Conservation (phyloP, 352 stramenopile genomes). For the Phytophthora ramorum region DNA sequence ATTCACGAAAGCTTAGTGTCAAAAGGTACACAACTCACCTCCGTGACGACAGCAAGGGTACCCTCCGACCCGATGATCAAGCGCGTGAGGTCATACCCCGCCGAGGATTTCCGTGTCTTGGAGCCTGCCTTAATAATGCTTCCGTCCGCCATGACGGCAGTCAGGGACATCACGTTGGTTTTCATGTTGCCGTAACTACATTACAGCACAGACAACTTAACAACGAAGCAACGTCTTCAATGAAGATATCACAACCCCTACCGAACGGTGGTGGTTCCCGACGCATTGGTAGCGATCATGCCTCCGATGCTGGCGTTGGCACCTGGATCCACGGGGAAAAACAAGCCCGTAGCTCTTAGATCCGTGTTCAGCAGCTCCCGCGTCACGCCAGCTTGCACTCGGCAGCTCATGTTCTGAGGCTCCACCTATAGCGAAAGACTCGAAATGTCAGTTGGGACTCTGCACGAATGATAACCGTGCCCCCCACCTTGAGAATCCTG, state of each 20-base stretch:
- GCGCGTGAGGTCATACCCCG: conserved; percentile 95
- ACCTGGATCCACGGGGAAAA: conserved; percentile 97
- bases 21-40: conserved; percentile 43
- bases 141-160: conserved; percentile 92
- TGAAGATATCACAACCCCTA: conserved; percentile 1
- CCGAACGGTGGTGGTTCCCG: conserved; percentile 77
- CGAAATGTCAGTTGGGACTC: not conserved
- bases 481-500: conserved; percentile 55
- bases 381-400: conserved; percentile 93
- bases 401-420: conserved; percentile 76
- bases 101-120: conserved; percentile 94
- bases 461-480: not conserved
- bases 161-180: conserved; percentile 94
- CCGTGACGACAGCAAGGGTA: conserved; percentile 96
- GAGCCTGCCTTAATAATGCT: conserved; percentile 88
- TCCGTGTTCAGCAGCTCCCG: conserved; percentile 92
- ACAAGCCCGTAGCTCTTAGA: conserved; percentile 86
- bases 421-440: conserved; percentile 16
- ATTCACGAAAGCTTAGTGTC: not conserved
- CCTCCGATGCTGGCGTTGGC: conserved; percentile 95
- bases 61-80: conserved; percentile 96
- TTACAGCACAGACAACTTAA: not conserved
- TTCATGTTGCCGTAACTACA: conserved; percentile 96
- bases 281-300: conserved; percentile 92
- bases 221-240: not conserved